These are phyloP conservation scores for Magnolia sinica DNA, from an alignment of 164 flowering plant genomes.

Conservation along the genomic window DNA sequence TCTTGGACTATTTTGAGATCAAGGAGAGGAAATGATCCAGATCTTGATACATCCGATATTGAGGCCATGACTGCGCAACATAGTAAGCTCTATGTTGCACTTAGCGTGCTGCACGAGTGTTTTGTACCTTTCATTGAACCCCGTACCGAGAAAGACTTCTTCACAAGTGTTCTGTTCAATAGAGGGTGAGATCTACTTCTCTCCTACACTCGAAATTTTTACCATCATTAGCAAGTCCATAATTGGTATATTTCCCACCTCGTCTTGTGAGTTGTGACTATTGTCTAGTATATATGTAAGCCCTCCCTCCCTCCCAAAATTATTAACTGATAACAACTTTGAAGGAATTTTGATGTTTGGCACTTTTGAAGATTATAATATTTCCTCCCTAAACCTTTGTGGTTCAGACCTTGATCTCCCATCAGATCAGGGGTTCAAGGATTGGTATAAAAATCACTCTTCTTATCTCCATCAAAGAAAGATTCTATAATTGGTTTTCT, in stretches of 20 bases:
- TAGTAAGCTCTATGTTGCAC: constrained; percentile 71
- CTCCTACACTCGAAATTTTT: not conserved
- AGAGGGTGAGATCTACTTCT: constrained; percentile 42
- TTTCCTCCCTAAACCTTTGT: no score
- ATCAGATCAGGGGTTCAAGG: no score
- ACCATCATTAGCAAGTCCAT: not conserved
- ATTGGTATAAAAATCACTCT: no score
- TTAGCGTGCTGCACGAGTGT: constrained; percentile 80
- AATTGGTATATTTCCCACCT: not conserved
- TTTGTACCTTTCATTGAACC: constrained; percentile 65
- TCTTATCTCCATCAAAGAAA: no score
- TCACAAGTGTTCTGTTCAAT: constrained; percentile 69
- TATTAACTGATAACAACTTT: no score
- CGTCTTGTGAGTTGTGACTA: not conserved
- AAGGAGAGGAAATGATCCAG: constrained; percentile 16
- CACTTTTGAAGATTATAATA: no score
- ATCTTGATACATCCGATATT: constrained; percentile 18
- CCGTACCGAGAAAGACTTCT: constrained; percentile 52
- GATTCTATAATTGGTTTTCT: no score
- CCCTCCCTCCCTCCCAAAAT: no score
- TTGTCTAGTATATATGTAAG: no score
- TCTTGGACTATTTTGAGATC: constrained; percentile 66
- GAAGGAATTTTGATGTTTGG: no score
- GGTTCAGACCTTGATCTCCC: no score
- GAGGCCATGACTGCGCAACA: constrained; percentile 38